Evolutionary conservation across 306 rosid genomes (phyloP), one percentile per base, ranked within the genome.

Genomic region (Aeschynomene evenia): DNA sequence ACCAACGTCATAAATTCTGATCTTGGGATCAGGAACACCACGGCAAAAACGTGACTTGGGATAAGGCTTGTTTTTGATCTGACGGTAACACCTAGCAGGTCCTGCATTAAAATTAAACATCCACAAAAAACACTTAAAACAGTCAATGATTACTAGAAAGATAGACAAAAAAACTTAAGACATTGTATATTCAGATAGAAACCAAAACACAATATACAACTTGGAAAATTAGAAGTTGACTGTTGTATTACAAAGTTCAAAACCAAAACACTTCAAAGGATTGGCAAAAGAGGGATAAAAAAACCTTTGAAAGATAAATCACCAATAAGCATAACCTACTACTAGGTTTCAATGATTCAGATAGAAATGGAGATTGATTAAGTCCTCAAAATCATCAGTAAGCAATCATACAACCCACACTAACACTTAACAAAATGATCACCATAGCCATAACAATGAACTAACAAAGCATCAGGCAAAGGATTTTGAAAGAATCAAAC

Each of bases 21-120:
- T 91, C 89, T 91, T 91, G 9, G 97, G 81, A 75, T 91, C 96
- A 2, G 97, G 96, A 52, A 91, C 97, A 80, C 97, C 97, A 53
- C 96, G 96, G 55, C 96, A 91, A 39, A 66, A 91, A 20, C 97
- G 88, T 12, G 97, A 91, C 63, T 89, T 91, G 0, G 97, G 97
- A 49, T 91, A 91, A 0, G 97, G 94, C 50, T 89, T 89, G 80
- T 89, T 91, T 46, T 91, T 87, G 2, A 91, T 91, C 56, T 89
- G 96, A 2, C 94, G 77, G 48, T 91, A 88, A 73, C 96, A 91
- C 39, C 97, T 84, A 1, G 93, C 96, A n/a, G 94, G 97, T 73
- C 94, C 95, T 91, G 26, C 34, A 76, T 31, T 12, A 53, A 39
- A 69, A n/a, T n/a, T n/a, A 36, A 79, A 12, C n/a, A 62, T 37